Conservation (phyloP, 1,139 yeast genomes). For the Taphrina pruni region DNA sequence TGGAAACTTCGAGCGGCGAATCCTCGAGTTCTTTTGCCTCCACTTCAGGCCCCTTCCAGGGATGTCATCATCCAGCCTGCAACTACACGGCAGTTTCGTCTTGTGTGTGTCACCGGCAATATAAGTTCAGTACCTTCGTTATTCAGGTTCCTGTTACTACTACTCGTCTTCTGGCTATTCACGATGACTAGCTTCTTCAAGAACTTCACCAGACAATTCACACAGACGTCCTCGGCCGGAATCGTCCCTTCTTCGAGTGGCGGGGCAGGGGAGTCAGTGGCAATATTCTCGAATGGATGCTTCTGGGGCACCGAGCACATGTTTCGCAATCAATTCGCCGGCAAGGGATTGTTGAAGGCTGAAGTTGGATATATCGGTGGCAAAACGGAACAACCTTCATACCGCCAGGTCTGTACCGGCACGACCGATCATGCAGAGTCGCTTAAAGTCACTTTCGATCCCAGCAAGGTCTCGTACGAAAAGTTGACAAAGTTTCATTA, state of each 20-base stretch:
- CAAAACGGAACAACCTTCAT: slow-evolving; percentile 59
- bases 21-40: neutral
- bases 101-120: too few species aligned
- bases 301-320: slow-evolving; percentile 87
- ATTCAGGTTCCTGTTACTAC: neutral
- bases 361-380: slow-evolving; percentile 95
- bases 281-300: slow-evolving; percentile 79
- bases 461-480: slow-evolving; percentile 61
- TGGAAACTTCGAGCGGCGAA: neutral
- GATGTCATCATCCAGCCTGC: slow-evolving; percentile 12
- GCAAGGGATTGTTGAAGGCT: slow-evolving; percentile 71
- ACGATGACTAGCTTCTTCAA: slow-evolving; percentile 41
- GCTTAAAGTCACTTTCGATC: slow-evolving; percentile 81
- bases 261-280: slow-evolving; percentile 33
- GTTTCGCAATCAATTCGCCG: slow-evolving; percentile 68
- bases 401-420: slow-evolving; percentile 77
- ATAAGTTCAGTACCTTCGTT: neutral
- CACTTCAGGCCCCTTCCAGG: neutral
- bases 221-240: slow-evolving; percentile 36
- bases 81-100: too few species aligned
- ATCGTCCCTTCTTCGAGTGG: slow-evolving; percentile 31
- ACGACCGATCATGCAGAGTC: slow-evolving; percentile 71
- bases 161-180: slow-evolving; percentile 9
- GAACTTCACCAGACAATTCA: slow-evolving; percentile 33
- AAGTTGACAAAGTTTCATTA: slow-evolving; percentile 83